Evolutionary conservation across 2,329 filamentous ascomycete species (phyloP), one percentile per base, ranked within the genome.

Genomic region (Rhynchosporium graminicola): DNA sequence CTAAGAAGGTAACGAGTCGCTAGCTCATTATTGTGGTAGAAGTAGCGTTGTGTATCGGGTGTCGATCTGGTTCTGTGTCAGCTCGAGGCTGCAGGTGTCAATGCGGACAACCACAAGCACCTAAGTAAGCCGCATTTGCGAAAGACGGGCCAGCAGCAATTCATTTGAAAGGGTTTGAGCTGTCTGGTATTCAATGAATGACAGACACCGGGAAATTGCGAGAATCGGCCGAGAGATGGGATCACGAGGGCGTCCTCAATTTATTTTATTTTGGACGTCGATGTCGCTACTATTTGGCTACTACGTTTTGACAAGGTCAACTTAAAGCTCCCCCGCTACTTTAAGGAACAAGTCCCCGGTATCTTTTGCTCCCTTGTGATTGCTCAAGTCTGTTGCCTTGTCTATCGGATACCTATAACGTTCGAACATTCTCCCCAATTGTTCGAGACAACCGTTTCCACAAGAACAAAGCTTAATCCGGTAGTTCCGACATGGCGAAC

Each of bases 151-250:
- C 3, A 45, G 12, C 20, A 52, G 28, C 46, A 31, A 59, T 46
- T 13, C 48, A 60, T 51, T 38, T 54, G 13, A 59, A 33, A 2
- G 29, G 57, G 40, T 38, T 58, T 10, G n/a, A 58, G 40, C 2
- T 29, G 1, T 46, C 13, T 42, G 15, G 26, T 7, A 52, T 12
- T 26, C 20, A 15, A 36, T 54, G 26, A 54, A 48, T 26, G 45
- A 54, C 47, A 52, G 45, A 54, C 47, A 52, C 57, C 57, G 57
- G 54, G 31, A 59, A 59, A 51, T 12, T 60, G 47, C 57, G 47
- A 60, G 48, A 60, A 52, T 52, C 15, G 36, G 28, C 57, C 57
- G 57, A 54, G 40, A 48, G 47, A 33, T 13, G 48, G 48, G 46
- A 46, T 29, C 12, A 42, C n/a, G 46, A 46, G 45, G 48, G 10